phyloP scores from a whole-genome alignment of 352 stramenopile genomes.

The Phytophthora litchii region DNA sequence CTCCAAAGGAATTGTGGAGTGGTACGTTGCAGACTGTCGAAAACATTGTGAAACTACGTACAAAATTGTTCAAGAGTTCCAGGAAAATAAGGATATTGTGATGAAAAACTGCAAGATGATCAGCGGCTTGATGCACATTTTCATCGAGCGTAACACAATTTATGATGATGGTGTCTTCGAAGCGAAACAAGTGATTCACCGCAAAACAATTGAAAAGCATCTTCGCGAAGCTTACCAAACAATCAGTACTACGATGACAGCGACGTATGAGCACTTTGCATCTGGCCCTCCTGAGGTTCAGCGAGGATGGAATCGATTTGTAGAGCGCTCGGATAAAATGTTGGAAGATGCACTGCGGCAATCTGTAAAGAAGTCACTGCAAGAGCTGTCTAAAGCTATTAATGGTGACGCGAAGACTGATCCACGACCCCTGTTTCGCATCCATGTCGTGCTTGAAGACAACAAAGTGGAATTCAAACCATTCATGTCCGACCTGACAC shows the following conservation, averaged over 20 bases:
- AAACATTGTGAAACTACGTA: conserved; percentile 90
- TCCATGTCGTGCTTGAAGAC: conserved; percentile 94
- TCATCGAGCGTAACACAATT: conserved; percentile 93
- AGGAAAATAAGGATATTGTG: conserved; percentile 90
- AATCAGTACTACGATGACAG: conserved; percentile 90
- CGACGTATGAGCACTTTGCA: conserved; percentile 93
- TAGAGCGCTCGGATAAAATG: conserved; percentile 90
- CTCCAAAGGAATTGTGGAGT: conserved; percentile 92
- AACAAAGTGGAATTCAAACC: conserved; percentile 94
- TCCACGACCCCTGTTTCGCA: conserved; percentile 91
- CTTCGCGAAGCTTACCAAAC: conserved; percentile 78
- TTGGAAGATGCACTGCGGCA: conserved; percentile 91
- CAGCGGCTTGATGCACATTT: conserved; percentile 86
- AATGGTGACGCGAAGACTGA: conserved; percentile 93
- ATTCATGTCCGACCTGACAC: conserved; percentile 93
- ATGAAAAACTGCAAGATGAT: conserved; percentile 92
- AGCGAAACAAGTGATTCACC: conserved; percentile 90
- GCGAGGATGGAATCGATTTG: conserved; percentile 92
- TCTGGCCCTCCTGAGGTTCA: conserved; percentile 90
- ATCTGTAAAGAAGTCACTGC: conserved; percentile 94
- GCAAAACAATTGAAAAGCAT: conserved; percentile 81
- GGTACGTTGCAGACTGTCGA: conserved; percentile 91
- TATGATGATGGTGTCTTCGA: conserved; percentile 95
- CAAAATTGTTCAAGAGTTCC: conserved; percentile 90
- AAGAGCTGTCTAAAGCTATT: conserved; percentile 94